Evolutionary conservation across 2,329 filamentous ascomycete species (phyloP), one percentile per base, ranked within the genome.

Genomic region (Arthrobotrys musiformis): DNA sequence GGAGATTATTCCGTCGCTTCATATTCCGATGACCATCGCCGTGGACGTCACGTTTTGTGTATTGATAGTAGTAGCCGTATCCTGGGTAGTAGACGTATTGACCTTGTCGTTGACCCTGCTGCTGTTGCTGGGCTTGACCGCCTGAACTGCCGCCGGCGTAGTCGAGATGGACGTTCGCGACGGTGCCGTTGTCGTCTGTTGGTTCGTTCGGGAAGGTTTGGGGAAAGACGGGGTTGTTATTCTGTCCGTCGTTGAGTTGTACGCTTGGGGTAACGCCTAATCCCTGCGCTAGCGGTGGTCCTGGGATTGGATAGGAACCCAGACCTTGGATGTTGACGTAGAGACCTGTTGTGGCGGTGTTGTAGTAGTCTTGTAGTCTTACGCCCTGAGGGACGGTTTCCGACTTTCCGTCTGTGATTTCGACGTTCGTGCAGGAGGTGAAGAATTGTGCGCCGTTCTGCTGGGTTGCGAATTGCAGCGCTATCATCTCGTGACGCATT

Each of bases 401-500:
- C 4, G 67, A 68, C 17, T 78, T 84, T 44, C 82, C 82, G 28
- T 86, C 85, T 50, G 81, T 83, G 58, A 88, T 82, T 72, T 85
- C 81, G 26, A 87, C 81, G 81, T 87, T 87, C 66, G 86, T 79
- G 79, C 87, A 88, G 81, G 86, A 85, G n/a, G 84, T 86, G 81
- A 86, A 88, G 80, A 84, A 84, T 83, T 86, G 87, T 0, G 86
- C 86, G 19, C 86, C 86, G 60, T 86, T 85, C 2, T 81, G 78
- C n/a, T 82, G 82, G 15, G 81, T 79, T 1, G 83, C 84, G 0
- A 82, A 80, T 67, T 87, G 86, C n/a, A 88, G 81, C 0, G 84
- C 87, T 67, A 86, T 85, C 50, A 85, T 84, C 81, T 89, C 87
- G 79, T 88, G 86, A 0, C 87, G 83, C 28, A 89, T 81, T 33